A percentile compares a stretch with the other conserved stretches of the same genome.
Evolutionary conservation across 75 land plant species (phyloP).

Genomic region (Isoetes taiwanensis): DNA sequence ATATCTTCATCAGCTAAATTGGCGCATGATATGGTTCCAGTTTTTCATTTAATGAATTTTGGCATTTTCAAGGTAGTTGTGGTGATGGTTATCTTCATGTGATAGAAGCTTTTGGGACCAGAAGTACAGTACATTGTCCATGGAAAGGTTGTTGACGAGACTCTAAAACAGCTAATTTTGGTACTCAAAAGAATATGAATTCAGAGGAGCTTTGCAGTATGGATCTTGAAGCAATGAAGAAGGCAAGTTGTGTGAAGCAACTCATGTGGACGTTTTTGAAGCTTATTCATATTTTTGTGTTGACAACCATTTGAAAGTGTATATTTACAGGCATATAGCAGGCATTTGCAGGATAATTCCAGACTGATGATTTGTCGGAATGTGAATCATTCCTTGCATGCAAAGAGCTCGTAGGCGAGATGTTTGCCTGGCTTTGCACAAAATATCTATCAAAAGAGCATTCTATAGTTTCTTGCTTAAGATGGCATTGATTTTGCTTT

Average conservation of each 20-base stretch:
- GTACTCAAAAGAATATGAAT: constrained; percentile 57
- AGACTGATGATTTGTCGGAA: constrained; percentile 29
- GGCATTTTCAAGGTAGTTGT: background rate
- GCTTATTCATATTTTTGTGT: background rate
- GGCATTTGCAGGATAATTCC: constrained; percentile 26
- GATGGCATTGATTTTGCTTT: constrained; percentile 76
- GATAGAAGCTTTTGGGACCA: constrained; percentile 77
- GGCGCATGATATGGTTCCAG: constrained; percentile 54
- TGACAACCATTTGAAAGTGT: background rate
- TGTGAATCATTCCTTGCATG: constrained; percentile 44
- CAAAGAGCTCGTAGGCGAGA: constrained; percentile 63
- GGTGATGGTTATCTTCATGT: background rate
- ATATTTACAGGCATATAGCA: constrained; percentile 49
- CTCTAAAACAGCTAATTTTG: constrained; percentile 60
- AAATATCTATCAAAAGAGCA: constrained; percentile 53
- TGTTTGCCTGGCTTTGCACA: constrained; percentile 76
- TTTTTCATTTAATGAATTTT: no score
- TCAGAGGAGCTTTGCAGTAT: constrained; percentile 43
- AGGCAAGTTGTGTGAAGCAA: constrained; percentile 26
- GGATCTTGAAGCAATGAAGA: constrained; percentile 65
- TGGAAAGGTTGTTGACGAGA: constrained; percentile 64
- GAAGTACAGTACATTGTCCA: constrained; percentile 81
- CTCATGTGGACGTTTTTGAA: background rate
- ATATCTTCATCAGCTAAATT: constrained; percentile 76
- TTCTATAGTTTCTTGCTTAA: constrained; percentile 54